A percentile compares a stretch with the other conserved stretches of the same genome.
Evolutionary conservation across 2,329 filamentous ascomycete genomes (phyloP).

Genomic region (Septoria petroselini): DNA sequence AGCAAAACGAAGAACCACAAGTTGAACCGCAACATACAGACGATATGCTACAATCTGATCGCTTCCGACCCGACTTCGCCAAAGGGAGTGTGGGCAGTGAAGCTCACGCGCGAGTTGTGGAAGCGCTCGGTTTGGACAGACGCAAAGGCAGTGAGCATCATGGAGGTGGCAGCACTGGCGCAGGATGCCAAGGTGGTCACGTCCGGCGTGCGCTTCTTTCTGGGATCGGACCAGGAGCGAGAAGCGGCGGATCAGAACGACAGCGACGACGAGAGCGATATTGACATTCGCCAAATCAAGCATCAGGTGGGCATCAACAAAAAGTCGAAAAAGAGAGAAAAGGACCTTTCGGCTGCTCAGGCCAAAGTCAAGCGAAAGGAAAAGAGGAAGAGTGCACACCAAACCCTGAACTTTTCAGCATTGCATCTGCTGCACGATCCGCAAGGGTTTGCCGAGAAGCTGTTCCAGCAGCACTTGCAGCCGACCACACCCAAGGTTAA

Average conservation of each 20-base stretch:
- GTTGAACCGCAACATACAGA: constrained; percentile 89
- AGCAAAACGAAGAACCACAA: constrained; percentile 84
- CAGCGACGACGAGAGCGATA: constrained; percentile 73
- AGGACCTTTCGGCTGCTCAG: constrained; percentile 74
- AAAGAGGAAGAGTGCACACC: constrained; percentile 81
- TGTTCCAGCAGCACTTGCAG: constrained; percentile 89
- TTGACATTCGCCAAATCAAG: constrained; percentile 76
- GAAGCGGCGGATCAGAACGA: constrained; percentile 85
- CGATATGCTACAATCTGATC: constrained; percentile 85
- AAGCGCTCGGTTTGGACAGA: constrained; percentile 96
- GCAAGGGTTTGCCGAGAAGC: constrained; percentile 83
- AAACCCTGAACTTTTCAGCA: constrained; percentile 92
- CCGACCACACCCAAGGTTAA: constrained; percentile 69
- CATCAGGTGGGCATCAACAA: constrained; percentile 93
- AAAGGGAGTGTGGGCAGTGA: constrained; percentile 92
- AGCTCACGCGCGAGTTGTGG: constrained; percentile 93
- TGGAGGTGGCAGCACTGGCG: constrained; percentile 87
- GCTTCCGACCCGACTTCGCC: constrained; percentile 79
- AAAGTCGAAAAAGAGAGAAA: constrained; percentile 85
- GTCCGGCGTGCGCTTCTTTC: constrained; percentile 87
- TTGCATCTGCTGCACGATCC: constrained; percentile 91
- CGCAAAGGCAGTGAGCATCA: constrained; percentile 90
- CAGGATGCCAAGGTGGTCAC: constrained; percentile 91
- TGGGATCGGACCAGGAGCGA: constrained; percentile 91
- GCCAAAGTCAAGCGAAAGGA: constrained; percentile 79